Evolutionary conservation across 176 grass and related monocot species (phyloP).

Genomic region (Rhynchospora tenuis): DNA sequence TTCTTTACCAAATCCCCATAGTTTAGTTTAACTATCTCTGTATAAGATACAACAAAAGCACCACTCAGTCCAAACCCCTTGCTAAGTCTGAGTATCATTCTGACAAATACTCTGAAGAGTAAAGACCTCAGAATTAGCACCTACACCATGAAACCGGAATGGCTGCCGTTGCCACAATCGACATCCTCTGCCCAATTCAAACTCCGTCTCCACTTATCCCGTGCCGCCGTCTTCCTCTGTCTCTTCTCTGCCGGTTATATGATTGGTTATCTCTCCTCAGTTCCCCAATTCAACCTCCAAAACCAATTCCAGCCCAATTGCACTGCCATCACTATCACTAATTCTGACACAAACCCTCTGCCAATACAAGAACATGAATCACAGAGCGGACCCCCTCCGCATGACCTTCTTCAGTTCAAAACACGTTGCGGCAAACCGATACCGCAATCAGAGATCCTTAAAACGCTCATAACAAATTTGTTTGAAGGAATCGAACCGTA

Average conservation of each 20-base stretch:
- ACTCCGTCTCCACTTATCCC: slow-evolving; percentile 37
- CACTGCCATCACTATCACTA: slow-evolving; percentile 10
- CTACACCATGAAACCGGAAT: slow-evolving; percentile 6
- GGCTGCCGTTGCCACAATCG: slow-evolving; percentile 1
- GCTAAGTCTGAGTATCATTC: not conserved
- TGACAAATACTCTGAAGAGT: not conserved
- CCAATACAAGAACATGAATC: not conserved
- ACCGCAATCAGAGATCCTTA: slow-evolving; percentile 33
- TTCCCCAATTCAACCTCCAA: slow-evolving; percentile 19
- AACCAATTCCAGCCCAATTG: slow-evolving; percentile 25
- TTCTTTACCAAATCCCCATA: slow-evolving; percentile 11
- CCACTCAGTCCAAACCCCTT: not conserved
- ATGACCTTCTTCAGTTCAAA: slow-evolving; percentile 70
- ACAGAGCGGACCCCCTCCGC: slow-evolving; percentile 16
- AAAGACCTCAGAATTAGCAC: not conserved
- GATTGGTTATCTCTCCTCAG: slow-evolving; percentile 53
- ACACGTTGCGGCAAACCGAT: slow-evolving; percentile 49
- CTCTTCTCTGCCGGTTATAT: slow-evolving; percentile 72
- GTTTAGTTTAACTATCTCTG: not conserved
- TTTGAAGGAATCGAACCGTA: slow-evolving; percentile 81
- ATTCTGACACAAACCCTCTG: slow-evolving; percentile 16
- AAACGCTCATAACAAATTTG: slow-evolving; percentile 43
- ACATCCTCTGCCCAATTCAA: not conserved
- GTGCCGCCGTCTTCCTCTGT: slow-evolving; percentile 35
- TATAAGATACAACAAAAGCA: not conserved